Evolutionary conservation across 2,329 filamentous ascomycete genomes (phyloP).

Genomic region (Davidsoniella eucalypti): DNA sequence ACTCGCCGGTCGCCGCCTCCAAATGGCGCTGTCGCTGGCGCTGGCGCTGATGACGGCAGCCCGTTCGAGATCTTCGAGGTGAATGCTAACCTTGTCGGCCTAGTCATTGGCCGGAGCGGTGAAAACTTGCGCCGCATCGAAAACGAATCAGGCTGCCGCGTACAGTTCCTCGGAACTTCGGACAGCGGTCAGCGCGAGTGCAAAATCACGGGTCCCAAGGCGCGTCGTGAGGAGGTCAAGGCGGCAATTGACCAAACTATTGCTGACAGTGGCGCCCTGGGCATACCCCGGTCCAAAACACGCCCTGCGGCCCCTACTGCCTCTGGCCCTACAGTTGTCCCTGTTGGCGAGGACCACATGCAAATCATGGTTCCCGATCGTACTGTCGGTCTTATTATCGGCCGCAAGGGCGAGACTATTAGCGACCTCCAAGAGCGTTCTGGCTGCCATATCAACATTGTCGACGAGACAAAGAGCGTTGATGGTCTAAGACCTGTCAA

Average conservation of each 20-base stretch:
- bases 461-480: conserved; percentile 81
- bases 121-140: conserved; percentile 81
- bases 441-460: conserved; percentile 91
- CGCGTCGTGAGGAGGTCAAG: conserved; percentile 61
- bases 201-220: conserved; percentile 61
- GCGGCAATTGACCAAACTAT: conserved; percentile 62
- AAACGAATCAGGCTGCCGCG: conserved; percentile 62
- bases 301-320: not conserved
- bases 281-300: conserved; percentile 28
- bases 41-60: conserved; percentile 45
- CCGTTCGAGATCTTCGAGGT: conserved; percentile 59
- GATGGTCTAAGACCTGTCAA: conserved; percentile 83
- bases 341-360: conserved; percentile 58
- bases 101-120: conserved; percentile 81
- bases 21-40: conserved; percentile 30
- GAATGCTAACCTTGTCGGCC: conserved; percentile 69
- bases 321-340: conserved; percentile 16
- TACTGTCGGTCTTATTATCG: conserved; percentile 84
- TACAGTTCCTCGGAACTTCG: conserved; percentile 71
- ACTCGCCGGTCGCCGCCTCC: conserved; percentile 55
- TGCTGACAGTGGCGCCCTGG: conserved; percentile 18
- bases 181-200: conserved; percentile 67
- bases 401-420: conserved; percentile 85
- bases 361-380: conserved; percentile 93
- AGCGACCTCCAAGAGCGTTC: conserved; percentile 80